Percentiles rank a stretch among this genome's conserved stretches.
phyloP scores from a whole-genome alignment of 371 early-diverging fungal species.

The Funneliformis caledonium region DNA sequence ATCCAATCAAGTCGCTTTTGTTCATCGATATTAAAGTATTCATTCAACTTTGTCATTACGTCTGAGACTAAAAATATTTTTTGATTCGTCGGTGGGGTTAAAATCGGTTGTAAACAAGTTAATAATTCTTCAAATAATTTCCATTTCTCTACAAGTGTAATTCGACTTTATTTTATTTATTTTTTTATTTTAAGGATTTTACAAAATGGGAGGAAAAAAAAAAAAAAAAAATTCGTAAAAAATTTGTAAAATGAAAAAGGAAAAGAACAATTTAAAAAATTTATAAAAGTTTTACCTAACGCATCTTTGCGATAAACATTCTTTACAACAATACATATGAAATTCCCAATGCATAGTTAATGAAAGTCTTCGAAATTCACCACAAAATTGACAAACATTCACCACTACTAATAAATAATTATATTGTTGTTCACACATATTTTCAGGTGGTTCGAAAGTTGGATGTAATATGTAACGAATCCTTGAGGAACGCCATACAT shows the following conservation, averaged over 20 bases:
- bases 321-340: slow-evolving; percentile 1
- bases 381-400: slow-evolving; percentile 11
- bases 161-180: neutral
- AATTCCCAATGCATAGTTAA: slow-evolving; percentile 19
- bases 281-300: slow-evolving; percentile 23
- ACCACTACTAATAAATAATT: neutral
- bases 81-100: neutral
- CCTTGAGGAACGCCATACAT: slow-evolving; percentile 14
- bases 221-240: neutral
- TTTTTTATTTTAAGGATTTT: neutral
- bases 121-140: neutral
- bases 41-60: neutral
- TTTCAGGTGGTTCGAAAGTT: slow-evolving; percentile 11
- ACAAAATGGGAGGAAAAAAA: neutral
- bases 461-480: neutral
- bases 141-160: neutral
- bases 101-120: neutral
- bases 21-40: neutral
- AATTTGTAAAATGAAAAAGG: no score
- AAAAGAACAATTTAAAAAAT: neutral
- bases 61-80: neutral
- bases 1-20: neutral
- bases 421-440: slow-evolving; percentile 20
- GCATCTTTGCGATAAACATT: neutral
- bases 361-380: neutral